These are phyloP conservation scores for Boletus bicolor DNA, from an alignment of 768 basidiomycete genomes.

Conservation along the genomic window DNA sequence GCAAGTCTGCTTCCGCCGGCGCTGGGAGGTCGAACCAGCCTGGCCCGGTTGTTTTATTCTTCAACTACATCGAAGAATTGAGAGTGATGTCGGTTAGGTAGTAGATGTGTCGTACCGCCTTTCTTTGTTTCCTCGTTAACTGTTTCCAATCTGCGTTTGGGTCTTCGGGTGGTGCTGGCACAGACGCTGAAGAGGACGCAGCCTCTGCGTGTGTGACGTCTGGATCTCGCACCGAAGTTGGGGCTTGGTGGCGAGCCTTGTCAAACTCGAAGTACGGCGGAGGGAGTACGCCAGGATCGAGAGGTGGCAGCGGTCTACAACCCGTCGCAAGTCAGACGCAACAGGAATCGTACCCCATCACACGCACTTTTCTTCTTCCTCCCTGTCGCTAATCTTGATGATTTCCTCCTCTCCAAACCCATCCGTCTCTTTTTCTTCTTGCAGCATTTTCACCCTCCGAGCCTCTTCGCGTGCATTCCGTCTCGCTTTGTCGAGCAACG, in stretches of 20 bases:
- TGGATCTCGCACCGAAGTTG: constrained; percentile 55
- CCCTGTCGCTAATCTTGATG: constrained; percentile 44
- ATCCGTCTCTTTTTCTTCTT: constrained; percentile 21
- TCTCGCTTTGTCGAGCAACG: constrained; percentile 60
- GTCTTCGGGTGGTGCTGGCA: constrained; percentile 60
- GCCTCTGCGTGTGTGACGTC: constrained; percentile 53
- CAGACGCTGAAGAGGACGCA: constrained; percentile 45
- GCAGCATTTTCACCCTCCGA: constrained; percentile 19
- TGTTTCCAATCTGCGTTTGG: constrained; percentile 63
- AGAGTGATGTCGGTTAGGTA: not conserved
- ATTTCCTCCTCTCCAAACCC: constrained; percentile 50
- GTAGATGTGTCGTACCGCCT: constrained; percentile 48
- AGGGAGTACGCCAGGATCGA: constrained; percentile 67
- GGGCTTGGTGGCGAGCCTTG: constrained; percentile 39
- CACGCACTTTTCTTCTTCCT: constrained; percentile 34
- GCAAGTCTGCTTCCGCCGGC: constrained; percentile 74
- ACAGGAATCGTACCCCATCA: not conserved
- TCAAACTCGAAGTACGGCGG: constrained; percentile 60
- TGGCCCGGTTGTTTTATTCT: constrained; percentile 69
- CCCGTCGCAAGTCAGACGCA: not conserved
- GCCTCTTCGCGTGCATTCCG: constrained; percentile 42
- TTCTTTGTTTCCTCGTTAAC: constrained; percentile 69
- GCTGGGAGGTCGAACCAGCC: constrained; percentile 89
- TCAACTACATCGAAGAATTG: constrained; percentile 43
- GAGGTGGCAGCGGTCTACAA: constrained; percentile 53